Base-by-base conservation (phyloP, 108 stramenopile genomes). In the Aureococcus anophagefferens region DNA sequence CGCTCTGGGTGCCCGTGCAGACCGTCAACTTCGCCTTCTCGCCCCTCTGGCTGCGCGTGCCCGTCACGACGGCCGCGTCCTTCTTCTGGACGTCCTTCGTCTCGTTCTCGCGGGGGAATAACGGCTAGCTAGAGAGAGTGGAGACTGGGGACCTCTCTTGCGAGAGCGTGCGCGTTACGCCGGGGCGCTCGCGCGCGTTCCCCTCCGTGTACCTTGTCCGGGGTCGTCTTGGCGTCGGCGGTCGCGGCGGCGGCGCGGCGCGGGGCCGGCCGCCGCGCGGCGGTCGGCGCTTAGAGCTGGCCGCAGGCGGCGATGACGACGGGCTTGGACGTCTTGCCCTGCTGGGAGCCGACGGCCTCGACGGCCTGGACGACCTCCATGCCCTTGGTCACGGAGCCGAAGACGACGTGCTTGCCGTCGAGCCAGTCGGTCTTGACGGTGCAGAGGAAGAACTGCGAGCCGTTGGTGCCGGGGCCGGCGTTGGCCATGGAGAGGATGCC, bases 401-500 rank as follows among this genome's bases (percentile, higher is more conserved):
- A 98, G 1, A n/a, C n/a, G n/a, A n/a, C n/a, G n/a, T n/a, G n/a
- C n/a, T n/a, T n/a, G n/a, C n/a, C n/a, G n/a, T n/a, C 94, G 28
- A 99, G 78, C 96, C 96, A 98, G 15, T 89, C 74, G 16, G 95
- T 95, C 70, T 84, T 84, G 30, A 91, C 93, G 18, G 96, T 97
- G 74, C 93, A 94, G 64, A 99, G 76, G 75, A 99, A 98, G 86
- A 96, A 97, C 80, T 94, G 90, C 65, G 85, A 77, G 59, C 76
- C 96, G 78, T 99, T 97, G 14, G 98, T 96, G 76, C 93, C 89
- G 51, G 88, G 87, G 30, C 96, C 97, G 25, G 92, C 89, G 73
- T 93, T 95, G n/a, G 96, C 95, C 94, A 97, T 94, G 70, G 84
- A 88, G 35, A 94, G 77, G 68, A 91, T 84, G 72, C 92, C 89